Base-by-base conservation (phyloP, 2,329 filamentous ascomycete genomes). In the Ceratocystis colombiana region DNA sequence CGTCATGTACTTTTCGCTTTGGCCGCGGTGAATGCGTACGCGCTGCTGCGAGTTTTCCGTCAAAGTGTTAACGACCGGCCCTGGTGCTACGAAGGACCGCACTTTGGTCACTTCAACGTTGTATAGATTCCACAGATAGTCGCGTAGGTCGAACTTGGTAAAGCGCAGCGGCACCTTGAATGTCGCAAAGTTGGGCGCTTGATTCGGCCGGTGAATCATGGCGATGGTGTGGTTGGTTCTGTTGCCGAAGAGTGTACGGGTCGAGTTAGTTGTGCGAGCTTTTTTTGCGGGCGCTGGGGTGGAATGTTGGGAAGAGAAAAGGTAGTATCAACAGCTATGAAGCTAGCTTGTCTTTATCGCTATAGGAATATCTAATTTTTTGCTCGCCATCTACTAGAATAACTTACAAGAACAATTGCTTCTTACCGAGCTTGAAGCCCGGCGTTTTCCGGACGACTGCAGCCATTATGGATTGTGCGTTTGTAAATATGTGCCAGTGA, bases 61-160 rank as follows among this genome's bases (percentile, higher is more conserved):
- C 25, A 65, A n/a, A 12, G 66, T 22, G 45, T 83, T 82, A 66
- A 82, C 81, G 17, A 77, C 76, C 68, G 74, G 83, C 74, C 61
- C 62, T 6, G 64, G 64, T 37, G 68, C 63, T 5, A 70, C 69
- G 73, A 84, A 93, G 64, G 89, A 91, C 69, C 93, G 88, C 69
- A 97, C 85, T 70, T 80, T 80, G 64, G 84, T 78, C 65, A 87
- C 84, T 70, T 86, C 82, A 69, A 97, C 86, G 68, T 83, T 81
- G 80, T 99, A 99, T 55, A 84, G 83, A 75, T 96, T 86, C 79
- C 84, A 89, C 69, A 99, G 87, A 79, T 97, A 99, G 79, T 96
- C 92, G 76, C 91, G 89, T 53, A 99, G 79, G 75, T 99, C 94
- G 76, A 97, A 87, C 79, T 99, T 99, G 81, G 90, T 96, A 81